Conservation (phyloP, 495 filamentous ascomycete genomes). For the Coniosporium apollinis region DNA sequence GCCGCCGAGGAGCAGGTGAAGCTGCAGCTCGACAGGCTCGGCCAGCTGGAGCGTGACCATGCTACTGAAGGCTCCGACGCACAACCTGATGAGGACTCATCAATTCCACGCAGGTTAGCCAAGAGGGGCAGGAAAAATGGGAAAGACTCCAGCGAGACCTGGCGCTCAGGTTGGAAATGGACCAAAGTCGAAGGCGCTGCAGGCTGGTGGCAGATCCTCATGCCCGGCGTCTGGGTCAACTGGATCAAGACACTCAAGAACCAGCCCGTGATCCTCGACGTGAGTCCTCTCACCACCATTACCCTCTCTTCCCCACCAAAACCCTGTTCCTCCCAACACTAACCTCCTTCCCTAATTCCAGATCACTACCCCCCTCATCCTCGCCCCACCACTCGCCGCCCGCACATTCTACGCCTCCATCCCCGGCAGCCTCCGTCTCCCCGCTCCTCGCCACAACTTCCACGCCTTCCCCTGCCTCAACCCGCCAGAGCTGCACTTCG, state of each 20-base stretch:
- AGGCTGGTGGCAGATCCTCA: constrained; percentile 24
- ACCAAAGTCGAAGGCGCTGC: constrained; percentile 18
- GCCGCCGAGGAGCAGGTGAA: constrained; percentile 14
- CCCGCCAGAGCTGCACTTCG: constrained; percentile 17
- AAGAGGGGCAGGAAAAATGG: constrained; percentile 1
- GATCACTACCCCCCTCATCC: constrained; percentile 23
- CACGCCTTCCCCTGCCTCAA: constrained; percentile 23
- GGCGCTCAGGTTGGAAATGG: constrained; percentile 17
- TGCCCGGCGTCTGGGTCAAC: constrained; percentile 21
- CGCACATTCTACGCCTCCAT: constrained; percentile 22
- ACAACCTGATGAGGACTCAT: neutral
- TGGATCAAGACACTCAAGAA: constrained; percentile 16
- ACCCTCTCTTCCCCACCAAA: neutral
- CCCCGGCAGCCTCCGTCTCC: constrained; percentile 17
- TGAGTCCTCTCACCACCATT: constrained; percentile 6
- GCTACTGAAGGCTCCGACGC: neutral
- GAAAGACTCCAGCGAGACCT: constrained; percentile 1
- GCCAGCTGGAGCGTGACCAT: constrained; percentile 6
- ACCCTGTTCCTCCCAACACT: neutral
- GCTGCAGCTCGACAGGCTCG: constrained; percentile 12
- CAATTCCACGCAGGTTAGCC: neutral
- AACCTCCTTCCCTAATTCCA: constrained; percentile 1
- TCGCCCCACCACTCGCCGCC: constrained; percentile 21
- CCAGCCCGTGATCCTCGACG: constrained; percentile 21
- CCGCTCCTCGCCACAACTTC: constrained; percentile 17